Evolutionary conservation across 257 asterid genomes (phyloP), one percentile per base, ranked within the genome.

Genomic region (Solanum boliviense): DNA sequence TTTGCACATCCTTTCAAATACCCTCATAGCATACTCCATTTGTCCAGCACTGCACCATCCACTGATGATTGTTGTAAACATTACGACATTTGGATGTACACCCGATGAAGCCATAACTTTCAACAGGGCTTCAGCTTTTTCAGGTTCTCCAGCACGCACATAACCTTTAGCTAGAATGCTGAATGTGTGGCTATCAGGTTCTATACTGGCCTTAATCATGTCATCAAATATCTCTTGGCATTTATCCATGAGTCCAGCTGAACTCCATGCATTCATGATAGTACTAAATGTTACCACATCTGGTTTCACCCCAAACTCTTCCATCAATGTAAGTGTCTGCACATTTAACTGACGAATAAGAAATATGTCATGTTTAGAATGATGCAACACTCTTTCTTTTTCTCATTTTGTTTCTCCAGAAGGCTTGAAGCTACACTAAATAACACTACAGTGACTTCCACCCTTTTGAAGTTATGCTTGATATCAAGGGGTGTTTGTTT

Each of bases 101-200:
- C 91, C 91, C 1, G 93, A 91, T 71, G 90, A 67, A 13, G 29
- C 75, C 99, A 96, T 94, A 74, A 89, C 87, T 29, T 91, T 79
- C 90, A 97, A 75, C 85, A 96, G 94, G 1, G 88, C 91, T 88
- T 94, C 98, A 0, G 99, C 99, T 84, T 90, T 94, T 35, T 91
- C 95, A 2, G 98, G 98, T 48, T 96, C 89, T 70, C 98, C 91
- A 0, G 99, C 92, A 35, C 99, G 95, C 60, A 96, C 98, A 18
- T 95, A 94, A 76, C 99, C 98, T 93, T 97, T 97, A 11, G 98
- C 99, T 9, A 97, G 98, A 87, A 97, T 97, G 98, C 99, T 94
- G 91, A 94, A 97, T 84, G 92, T 92, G 36, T 95, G 98, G 84
- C 87, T 84, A 75, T 97, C 99, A 3, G 99, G 98, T 89, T 97